A percentile compares a stretch with the other conserved stretches of the same genome.
These are phyloP conservation scores for Magnaporthiopsis poae DNA, from an alignment of 2,329 filamentous ascomycete species.

Conservation along the genomic window DNA sequence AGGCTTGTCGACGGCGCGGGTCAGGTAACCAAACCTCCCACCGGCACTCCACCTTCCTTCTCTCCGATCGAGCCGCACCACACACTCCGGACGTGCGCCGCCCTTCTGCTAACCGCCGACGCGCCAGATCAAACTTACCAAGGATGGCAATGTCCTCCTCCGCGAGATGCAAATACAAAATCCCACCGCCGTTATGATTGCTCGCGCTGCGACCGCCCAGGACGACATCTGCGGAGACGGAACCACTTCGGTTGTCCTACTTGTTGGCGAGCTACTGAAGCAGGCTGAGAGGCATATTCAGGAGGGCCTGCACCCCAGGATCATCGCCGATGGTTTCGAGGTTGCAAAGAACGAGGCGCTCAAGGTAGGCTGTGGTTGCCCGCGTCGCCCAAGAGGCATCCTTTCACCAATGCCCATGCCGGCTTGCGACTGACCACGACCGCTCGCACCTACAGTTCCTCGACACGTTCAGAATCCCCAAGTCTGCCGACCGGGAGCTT, in stretches of 20 bases:
- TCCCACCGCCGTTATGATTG: constrained; percentile 82
- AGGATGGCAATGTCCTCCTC: constrained; percentile 84
- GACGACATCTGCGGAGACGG: constrained; percentile 98
- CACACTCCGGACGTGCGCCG: constrained; percentile 9
- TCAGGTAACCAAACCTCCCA: constrained; percentile 38
- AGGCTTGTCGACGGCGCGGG: constrained; percentile 63
- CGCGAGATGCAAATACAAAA: constrained; percentile 92
- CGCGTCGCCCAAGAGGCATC: background rate
- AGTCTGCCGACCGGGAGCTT: constrained; percentile 85
- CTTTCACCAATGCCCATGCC: background rate
- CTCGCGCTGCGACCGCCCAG: constrained; percentile 81
- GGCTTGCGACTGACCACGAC: background rate
- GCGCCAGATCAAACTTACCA: constrained; percentile 87
- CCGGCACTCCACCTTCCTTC: constrained; percentile 17
- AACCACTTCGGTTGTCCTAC: constrained; percentile 87
- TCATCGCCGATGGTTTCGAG: constrained; percentile 96
- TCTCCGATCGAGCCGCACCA: constrained; percentile 1
- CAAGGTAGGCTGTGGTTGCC: constrained; percentile 45
- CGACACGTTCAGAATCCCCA: constrained; percentile 81
- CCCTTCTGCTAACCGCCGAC: constrained; percentile 14
- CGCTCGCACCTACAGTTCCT: constrained; percentile 55
- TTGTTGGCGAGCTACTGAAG: constrained; percentile 94
- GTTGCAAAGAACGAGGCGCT: constrained; percentile 88
- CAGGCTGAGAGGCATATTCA: constrained; percentile 93
- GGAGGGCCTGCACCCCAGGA: constrained; percentile 90